Evolutionary conservation across 1,284 basidiomycete species (phyloP), one percentile per base, ranked within the genome.

Genomic region (Mrakiaceae sp.): DNA sequence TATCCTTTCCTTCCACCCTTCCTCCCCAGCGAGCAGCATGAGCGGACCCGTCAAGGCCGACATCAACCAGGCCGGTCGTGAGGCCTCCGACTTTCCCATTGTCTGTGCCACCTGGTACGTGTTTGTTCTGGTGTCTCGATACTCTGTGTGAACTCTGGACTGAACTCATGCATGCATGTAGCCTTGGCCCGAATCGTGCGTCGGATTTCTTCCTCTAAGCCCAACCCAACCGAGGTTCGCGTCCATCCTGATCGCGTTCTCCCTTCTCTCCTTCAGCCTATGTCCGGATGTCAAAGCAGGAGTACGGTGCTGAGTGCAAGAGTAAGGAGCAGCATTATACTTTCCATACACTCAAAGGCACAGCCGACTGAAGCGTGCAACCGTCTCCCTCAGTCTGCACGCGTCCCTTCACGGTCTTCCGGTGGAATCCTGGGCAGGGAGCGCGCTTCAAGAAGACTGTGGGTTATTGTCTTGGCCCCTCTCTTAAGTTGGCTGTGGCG

Each of bases 341-440:
- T n/a, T 43, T 39, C 43, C 14, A 12, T 10, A 50, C 62, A 27
- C 9, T 47, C 16, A 12, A 6, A 57, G 53, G 10, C 6, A 16
- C 10, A 11, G 14, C 10, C 54, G 2, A 27, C 43, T 9, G 12
- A 52, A 16, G 14, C 64, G 49, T 55, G 27, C 43, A 48, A 42
- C 53, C 55, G 42, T 27, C 62, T 44, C 7, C 44, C 59, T 14
- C 52, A 12, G 91, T 90, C 66, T 90, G 47, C 58, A 59, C 58
- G 47, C 58, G 48, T 6, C 58, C 46, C 2, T 59, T 96, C 78
- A 97, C 94, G 62, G 89, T 98, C 70, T 99, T 98, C 77, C 87
- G 93, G 57, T 98, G 96, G 96, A 95, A 97, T 72, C 94, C 96
- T 2, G 96, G 96, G 60, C 73, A 76, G 12, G 95, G 93, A 53